These are phyloP conservation scores for Populus hybrid DNA, from an alignment of 441 rosid genomes.

Conservation along the genomic window DNA sequence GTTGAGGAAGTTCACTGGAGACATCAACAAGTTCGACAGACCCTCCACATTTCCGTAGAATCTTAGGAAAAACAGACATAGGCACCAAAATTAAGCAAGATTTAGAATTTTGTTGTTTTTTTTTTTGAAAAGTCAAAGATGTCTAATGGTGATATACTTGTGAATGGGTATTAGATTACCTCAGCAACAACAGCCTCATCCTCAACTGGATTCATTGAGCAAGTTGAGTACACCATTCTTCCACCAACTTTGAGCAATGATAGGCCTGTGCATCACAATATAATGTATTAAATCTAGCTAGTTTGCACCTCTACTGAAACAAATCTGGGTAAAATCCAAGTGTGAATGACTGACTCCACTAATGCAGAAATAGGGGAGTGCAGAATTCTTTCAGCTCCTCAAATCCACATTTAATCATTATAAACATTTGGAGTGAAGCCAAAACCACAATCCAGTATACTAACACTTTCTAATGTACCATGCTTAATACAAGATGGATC, in stretches of 20 bases:
- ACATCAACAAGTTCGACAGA: slow-evolving; percentile 88
- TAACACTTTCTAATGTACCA: neutral
- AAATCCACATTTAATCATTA: neutral
- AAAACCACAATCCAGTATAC: too few relatives aligned
- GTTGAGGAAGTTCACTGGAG: slow-evolving; percentile 74
- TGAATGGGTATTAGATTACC: slow-evolving; percentile 37
- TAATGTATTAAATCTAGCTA: slow-evolving; percentile 7
- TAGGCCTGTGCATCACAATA: slow-evolving; percentile 48
- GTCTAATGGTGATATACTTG: neutral
- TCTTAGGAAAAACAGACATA: slow-evolving; percentile 35
- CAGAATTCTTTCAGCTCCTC: neutral
- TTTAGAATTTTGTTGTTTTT: neutral
- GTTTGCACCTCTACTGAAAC: neutral
- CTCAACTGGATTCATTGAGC: slow-evolving; percentile 98
- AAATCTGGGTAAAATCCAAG: neutral
- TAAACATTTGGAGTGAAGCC: neutral
- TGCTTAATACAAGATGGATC: neutral
- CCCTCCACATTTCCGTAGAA: slow-evolving; percentile 69
- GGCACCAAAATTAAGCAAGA: slow-evolving; percentile 5
- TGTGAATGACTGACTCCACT: neutral
- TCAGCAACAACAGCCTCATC: slow-evolving; percentile 97
- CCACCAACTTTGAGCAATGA: slow-evolving; percentile 90
- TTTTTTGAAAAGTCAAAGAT: neutral
- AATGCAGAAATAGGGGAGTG: neutral
- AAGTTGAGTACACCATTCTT: slow-evolving; percentile 98